These are phyloP conservation scores for Piromyces finnis DNA, from an alignment of 192 early-diverging fungal genomes.

Conservation along the genomic window DNA sequence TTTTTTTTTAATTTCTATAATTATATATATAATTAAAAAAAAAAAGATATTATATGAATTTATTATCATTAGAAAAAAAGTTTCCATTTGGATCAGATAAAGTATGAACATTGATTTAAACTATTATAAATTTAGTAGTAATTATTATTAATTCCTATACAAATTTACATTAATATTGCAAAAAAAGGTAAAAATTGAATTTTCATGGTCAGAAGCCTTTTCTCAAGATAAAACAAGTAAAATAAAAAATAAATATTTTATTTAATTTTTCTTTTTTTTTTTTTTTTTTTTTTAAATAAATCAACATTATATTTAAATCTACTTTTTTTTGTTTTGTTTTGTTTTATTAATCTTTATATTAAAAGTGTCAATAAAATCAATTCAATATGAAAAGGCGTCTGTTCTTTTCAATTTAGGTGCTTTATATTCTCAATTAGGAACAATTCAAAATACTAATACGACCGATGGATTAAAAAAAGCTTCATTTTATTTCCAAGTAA, in stretches of 20 bases:
- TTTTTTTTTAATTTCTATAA: too few species aligned
- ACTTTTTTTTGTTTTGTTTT: not conserved
- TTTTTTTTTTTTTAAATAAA: too few species aligned
- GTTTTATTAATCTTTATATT: not conserved
- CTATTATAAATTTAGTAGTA: too few species aligned
- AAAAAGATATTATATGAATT: slow-evolving; percentile 31
- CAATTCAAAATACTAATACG: slow-evolving; percentile 11
- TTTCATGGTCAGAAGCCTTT: slow-evolving; percentile 28
- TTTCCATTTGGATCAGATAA: slow-evolving; percentile 25
- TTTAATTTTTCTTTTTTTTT: too few species aligned
- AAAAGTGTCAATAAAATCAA: slow-evolving; percentile 20
- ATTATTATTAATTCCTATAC: too few species aligned
- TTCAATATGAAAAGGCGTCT: slow-evolving; percentile 38
- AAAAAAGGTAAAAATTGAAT: slow-evolving; percentile 23
- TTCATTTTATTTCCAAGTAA: slow-evolving; percentile 24
- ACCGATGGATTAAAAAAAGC: slow-evolving; percentile 20
- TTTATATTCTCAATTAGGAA: slow-evolving; percentile 20
- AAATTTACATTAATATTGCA: too few species aligned
- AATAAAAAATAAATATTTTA: too few species aligned
- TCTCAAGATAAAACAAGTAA: slow-evolving; percentile 10
- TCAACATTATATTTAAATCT: not conserved
- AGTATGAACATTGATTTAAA: too few species aligned
- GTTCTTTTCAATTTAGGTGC: slow-evolving; percentile 30
- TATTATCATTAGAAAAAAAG: slow-evolving; percentile 21
- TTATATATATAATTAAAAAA: too few species aligned